phyloP scores from a whole-genome alignment of 108 stramenopile species.

The Cyclostephanos tholiformis region DNA sequence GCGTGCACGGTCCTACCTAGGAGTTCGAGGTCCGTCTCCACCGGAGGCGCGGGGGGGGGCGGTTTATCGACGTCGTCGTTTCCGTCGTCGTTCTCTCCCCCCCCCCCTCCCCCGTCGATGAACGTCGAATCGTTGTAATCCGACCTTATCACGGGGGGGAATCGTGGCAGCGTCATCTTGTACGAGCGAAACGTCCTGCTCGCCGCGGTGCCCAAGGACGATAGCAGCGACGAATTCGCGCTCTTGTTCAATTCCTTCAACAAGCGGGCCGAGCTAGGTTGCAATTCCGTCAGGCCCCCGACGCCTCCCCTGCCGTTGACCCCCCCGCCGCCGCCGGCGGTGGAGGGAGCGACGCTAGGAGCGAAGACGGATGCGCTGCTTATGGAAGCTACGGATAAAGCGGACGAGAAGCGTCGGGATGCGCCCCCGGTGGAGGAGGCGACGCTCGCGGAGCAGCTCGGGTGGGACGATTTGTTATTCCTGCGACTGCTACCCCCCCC shows the following conservation, averaged over 20 bases:
- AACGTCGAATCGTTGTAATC: background rate
- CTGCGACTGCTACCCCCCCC: background rate
- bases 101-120: background rate
- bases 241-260: slow-evolving; percentile 36
- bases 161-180: slow-evolving; percentile 43
- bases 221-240: slow-evolving; percentile 23
- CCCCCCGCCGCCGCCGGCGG: background rate
- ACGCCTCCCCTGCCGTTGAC: slow-evolving; percentile 5
- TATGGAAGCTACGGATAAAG: background rate
- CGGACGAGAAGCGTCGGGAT: background rate
- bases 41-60: background rate
- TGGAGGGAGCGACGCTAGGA: background rate
- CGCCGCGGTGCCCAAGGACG: slow-evolving; percentile 41
- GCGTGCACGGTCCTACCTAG: slow-evolving; percentile 51
- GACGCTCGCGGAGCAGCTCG: background rate
- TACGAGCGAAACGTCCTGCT: slow-evolving; percentile 45
- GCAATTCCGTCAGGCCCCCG: slow-evolving; percentile 16
- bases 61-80: background rate
- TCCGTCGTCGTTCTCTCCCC: background rate
- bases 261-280: slow-evolving; percentile 33
- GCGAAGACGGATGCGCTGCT: slow-evolving; percentile 13
- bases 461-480: background rate
- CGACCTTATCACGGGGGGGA: slow-evolving; percentile 12
- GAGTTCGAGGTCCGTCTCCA: slow-evolving; percentile 44
- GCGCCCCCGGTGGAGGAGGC: background rate